Base-by-base conservation (phyloP, 768 basidiomycete genomes). In the Boletus barrowsii region DNA sequence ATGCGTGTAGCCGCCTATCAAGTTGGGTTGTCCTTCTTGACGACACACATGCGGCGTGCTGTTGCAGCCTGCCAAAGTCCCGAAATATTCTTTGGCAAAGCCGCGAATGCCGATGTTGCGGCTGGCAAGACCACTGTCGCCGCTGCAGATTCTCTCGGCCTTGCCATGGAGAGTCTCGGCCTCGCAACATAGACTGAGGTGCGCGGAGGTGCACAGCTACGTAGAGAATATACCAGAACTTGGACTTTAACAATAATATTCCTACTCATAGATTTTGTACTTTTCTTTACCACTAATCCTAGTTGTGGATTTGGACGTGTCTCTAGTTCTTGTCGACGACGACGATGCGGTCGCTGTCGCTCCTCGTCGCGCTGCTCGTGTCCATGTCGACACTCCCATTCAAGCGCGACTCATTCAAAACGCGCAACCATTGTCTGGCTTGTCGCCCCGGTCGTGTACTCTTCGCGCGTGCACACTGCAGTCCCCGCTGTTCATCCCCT, bases 11-110 rank as follows among this genome's bases (percentile, higher is more conserved):
- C 95, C 61, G 91, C 94, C 30, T 98, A 93, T 71, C 96, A 98
- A 75, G 90, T 98, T 49, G 96, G 96, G n/a, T 72, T 98, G 42
- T 88, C 93, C 22, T 95, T 95, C 80, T 74, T 99, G 61, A 91
- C 93, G 20, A 89, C 79, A 33, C 90, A 93, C 67, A 96, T 97
- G 92, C 84, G 96, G 40, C 88, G 96, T 42, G 96, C 97, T 10
- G 90, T 98, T 24, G 89, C 96, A 3, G 86, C 93, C 14, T 97
- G 96, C 74, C 95, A 93, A 0, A 90, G 89, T 50, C 93, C 93
- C 10, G 93, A 94, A 67, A 81, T 93, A 33, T 90, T 92, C 82
- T 93, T 93, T 64, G 83, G 84, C 51, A 74, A 76, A 64, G 72
- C 61, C 41, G 73, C 55, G 62, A 73, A 50, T 63, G 68, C 53